Percentiles rank a stretch among this genome's conserved stretches.
Evolutionary conservation across 495 filamentous ascomycete genomes (phyloP).

Genomic region (Lophium mytilinum): DNA sequence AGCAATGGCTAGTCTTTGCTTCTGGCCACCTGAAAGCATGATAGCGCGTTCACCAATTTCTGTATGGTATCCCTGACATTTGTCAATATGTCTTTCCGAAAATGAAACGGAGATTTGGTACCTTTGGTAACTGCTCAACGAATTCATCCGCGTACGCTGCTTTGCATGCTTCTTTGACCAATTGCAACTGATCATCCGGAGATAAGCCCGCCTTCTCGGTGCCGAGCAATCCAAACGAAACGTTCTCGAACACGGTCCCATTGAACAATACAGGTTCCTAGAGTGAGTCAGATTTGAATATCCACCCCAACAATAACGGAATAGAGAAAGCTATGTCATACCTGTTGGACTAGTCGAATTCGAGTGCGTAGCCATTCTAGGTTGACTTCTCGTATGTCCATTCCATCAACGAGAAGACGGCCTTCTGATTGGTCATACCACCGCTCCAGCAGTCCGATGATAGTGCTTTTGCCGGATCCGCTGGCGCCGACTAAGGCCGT

Average conservation of each 20-base stretch:
- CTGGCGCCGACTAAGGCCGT: constrained; percentile 31
- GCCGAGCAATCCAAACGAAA: constrained; percentile 56
- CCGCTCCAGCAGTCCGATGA: constrained; percentile 25
- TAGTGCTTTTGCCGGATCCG: constrained; percentile 31
- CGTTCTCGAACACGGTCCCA: constrained; percentile 57
- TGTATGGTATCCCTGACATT: constrained; percentile 22
- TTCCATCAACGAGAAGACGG: constrained; percentile 36
- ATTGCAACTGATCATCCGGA: constrained; percentile 41
- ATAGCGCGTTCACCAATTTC: constrained; percentile 15
- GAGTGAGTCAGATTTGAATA: constrained; percentile 26
- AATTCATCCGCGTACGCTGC: constrained; percentile 56
- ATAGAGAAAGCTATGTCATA: background rate
- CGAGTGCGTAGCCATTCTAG: constrained; percentile 22
- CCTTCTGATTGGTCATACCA: constrained; percentile 33
- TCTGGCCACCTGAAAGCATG: constrained; percentile 22
- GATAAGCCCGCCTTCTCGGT: constrained; percentile 49
- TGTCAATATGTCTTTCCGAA: background rate
- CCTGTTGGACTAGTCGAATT: constrained; percentile 21
- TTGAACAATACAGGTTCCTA: constrained; percentile 69
- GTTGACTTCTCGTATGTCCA: constrained; percentile 43
- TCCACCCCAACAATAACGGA: background rate
- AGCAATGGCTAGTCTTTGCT: constrained; percentile 26
- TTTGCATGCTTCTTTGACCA: constrained; percentile 53
- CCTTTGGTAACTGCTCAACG: constrained; percentile 43
- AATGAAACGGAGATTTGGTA: background rate